phyloP scores from a whole-genome alignment of 2,329 filamentous ascomycete species.

The Colletotrichum lupini region DNA sequence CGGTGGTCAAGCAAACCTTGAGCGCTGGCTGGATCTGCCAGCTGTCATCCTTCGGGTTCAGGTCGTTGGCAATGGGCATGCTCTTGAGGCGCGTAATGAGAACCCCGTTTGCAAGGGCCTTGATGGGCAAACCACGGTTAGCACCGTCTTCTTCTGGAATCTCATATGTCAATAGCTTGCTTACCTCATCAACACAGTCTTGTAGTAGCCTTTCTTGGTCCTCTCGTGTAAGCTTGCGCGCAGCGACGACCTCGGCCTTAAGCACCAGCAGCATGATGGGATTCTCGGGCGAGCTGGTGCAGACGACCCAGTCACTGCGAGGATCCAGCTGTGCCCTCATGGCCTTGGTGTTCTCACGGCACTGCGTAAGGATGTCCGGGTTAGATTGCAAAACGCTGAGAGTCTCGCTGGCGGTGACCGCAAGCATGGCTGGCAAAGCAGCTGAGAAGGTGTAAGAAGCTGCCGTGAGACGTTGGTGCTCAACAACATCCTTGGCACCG shows the following conservation, averaged over 20 bases:
- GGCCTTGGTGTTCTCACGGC: constrained; percentile 86
- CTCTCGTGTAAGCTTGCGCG: constrained; percentile 73
- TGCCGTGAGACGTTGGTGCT: constrained; percentile 94
- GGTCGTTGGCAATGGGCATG: constrained; percentile 72
- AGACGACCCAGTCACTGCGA: constrained; percentile 90
- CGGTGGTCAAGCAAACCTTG: constrained; percentile 91
- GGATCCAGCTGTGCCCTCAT: constrained; percentile 92
- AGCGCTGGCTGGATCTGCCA: constrained; percentile 83
- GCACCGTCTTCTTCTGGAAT: background rate
- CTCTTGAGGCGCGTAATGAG: constrained; percentile 89
- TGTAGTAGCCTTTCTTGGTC: constrained; percentile 89
- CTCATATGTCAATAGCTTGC: constrained; percentile 51
- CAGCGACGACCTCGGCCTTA: constrained; percentile 83
- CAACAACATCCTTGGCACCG: constrained; percentile 88
- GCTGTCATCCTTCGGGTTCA: constrained; percentile 74
- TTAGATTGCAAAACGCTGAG: constrained; percentile 87
- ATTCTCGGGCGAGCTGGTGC: constrained; percentile 85
- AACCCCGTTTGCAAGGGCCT: constrained; percentile 89
- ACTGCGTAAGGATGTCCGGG: constrained; percentile 81
- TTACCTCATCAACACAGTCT: constrained; percentile 96
- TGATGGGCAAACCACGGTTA: constrained; percentile 20
- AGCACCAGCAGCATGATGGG: constrained; percentile 86
- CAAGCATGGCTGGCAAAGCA: constrained; percentile 90
- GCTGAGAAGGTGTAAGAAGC: constrained; percentile 96
- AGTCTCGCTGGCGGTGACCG: constrained; percentile 95